These are phyloP conservation scores for Pelagophyceae sp. DNA, from an alignment of 352 stramenopile genomes.

Conservation along the genomic window DNA sequence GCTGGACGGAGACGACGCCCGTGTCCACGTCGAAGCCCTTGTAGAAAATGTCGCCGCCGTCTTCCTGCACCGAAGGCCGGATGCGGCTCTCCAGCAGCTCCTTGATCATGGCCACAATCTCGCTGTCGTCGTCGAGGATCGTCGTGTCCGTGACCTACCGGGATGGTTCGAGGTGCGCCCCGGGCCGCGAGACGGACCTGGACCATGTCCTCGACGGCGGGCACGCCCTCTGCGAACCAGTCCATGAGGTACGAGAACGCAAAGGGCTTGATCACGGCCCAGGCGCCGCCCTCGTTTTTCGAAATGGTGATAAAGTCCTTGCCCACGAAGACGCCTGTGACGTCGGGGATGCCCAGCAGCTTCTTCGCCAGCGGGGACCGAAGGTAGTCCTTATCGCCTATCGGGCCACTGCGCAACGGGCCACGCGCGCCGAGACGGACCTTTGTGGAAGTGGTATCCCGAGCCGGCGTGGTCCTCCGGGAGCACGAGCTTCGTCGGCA, in stretches of 20 bases:
- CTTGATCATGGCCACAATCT: slow-evolving; percentile 99
- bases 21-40: slow-evolving; percentile 86
- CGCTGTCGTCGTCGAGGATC: slow-evolving; percentile 90
- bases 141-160: slow-evolving; percentile 65
- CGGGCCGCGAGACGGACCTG: no score
- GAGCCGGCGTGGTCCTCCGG: slow-evolving; percentile 49
- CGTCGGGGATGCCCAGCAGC: slow-evolving; percentile 88
- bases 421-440: background rate
- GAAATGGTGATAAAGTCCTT: slow-evolving; percentile 96
- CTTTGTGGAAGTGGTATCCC: slow-evolving; percentile 17
- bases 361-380: slow-evolving; percentile 85
- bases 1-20: slow-evolving; percentile 66
- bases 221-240: slow-evolving; percentile 73
- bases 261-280: slow-evolving; percentile 69
- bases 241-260: slow-evolving; percentile 97
- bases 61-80: slow-evolving; percentile 94
- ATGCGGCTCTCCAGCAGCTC: slow-evolving; percentile 96
- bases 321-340: slow-evolving; percentile 92
- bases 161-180: no score
- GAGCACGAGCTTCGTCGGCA: slow-evolving; percentile 77
- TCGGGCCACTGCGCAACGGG: slow-evolving; percentile 18
- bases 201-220: slow-evolving; percentile 68
- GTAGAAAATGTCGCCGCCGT: slow-evolving; percentile 98
- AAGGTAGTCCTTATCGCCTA: slow-evolving; percentile 64
- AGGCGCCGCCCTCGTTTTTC: slow-evolving; percentile 83